Conservation (phyloP, 306 rosid species). For the Casuarina glauca region DNA sequence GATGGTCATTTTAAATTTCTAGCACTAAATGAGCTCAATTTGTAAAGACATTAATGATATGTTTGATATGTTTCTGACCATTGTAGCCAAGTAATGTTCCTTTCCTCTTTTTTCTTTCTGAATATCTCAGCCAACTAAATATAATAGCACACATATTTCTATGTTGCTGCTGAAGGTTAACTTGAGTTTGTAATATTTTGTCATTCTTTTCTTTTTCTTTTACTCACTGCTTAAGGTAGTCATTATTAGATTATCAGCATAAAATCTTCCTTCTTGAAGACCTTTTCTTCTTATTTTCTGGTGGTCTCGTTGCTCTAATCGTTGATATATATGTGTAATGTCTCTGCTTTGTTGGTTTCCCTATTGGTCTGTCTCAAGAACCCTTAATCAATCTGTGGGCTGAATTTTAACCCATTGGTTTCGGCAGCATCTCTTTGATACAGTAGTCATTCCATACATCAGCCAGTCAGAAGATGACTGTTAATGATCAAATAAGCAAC, state of each 20-base stretch:
- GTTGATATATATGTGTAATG: neutral
- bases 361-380: neutral
- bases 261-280: neutral
- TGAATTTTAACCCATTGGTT: conserved; percentile 2
- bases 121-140: neutral
- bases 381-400: conserved; percentile 5
- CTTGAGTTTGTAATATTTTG: neutral
- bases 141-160: neutral
- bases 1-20: neutral
- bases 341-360: neutral
- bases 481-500: neutral
- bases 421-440: neutral
- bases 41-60: neutral
- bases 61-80: too few species aligned
- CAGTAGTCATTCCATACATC: neutral
- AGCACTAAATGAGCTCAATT: neutral
- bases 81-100: too few species aligned
- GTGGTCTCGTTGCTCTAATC: neutral
- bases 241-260: neutral
- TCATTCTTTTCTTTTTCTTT: neutral
- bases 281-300: neutral
- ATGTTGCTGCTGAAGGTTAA: neutral
- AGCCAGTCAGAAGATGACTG: neutral
- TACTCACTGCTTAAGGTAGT: neutral
- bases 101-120: neutral